These are phyloP conservation scores for Leucosporidium creatinivorum DNA, from an alignment of 768 basidiomycete genomes.

Conservation along the genomic window DNA sequence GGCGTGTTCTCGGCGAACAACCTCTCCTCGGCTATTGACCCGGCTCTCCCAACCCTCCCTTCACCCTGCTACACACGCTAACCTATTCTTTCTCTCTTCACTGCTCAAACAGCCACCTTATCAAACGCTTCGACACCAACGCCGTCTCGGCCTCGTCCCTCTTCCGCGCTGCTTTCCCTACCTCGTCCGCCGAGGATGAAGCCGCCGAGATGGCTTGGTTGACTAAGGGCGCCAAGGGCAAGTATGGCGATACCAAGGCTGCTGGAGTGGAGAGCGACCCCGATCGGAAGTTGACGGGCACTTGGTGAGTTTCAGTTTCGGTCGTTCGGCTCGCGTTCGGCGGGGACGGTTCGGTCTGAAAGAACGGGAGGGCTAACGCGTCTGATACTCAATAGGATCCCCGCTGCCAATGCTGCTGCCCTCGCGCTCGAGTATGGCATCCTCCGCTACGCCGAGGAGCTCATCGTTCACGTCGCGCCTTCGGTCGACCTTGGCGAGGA, in stretches of 20 bases:
- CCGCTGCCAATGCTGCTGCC: slow-evolving; percentile 14
- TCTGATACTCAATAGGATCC: slow-evolving; percentile 19
- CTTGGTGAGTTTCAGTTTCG: slow-evolving; percentile 17
- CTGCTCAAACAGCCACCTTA: slow-evolving; percentile 31
- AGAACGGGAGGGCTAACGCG: too few relatives aligned
- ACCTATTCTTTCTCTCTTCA: neutral
- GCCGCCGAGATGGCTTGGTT: slow-evolving; percentile 32
- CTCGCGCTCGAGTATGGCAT: slow-evolving; percentile 34
- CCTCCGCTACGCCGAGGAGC: slow-evolving; percentile 25
- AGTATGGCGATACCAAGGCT: slow-evolving; percentile 26
- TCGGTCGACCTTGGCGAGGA: neutral
- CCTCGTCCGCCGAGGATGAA: slow-evolving; percentile 26
- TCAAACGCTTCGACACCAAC: slow-evolving; percentile 37
- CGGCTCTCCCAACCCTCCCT: too few relatives aligned
- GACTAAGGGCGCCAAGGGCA: slow-evolving; percentile 6
- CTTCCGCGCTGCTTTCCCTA: slow-evolving; percentile 35
- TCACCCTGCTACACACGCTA: neutral
- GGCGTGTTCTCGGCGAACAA: neutral
- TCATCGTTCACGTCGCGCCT: slow-evolving; percentile 15
- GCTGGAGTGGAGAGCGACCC: slow-evolving; percentile 29
- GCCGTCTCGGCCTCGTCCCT: slow-evolving; percentile 35
- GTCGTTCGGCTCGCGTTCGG: neutral
- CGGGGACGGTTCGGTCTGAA: too few relatives aligned
- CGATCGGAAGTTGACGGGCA: slow-evolving; percentile 29
- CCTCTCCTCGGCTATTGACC: too few relatives aligned